Evolutionary conservation across 176 grass and related monocot species (phyloP).

Genomic region (Oryza punctata): DNA sequence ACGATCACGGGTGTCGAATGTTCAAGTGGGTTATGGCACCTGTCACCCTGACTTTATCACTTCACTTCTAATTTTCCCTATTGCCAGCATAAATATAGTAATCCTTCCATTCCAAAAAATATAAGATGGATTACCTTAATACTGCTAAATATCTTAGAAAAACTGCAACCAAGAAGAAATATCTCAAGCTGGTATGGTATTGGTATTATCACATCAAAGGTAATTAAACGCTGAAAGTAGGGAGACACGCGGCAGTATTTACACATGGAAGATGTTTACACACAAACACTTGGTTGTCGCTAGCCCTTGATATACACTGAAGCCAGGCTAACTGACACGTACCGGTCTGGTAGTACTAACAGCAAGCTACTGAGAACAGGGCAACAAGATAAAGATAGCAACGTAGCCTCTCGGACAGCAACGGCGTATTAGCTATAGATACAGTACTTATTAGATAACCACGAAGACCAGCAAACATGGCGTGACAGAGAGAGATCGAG

Average conservation of each 20-base stretch:
- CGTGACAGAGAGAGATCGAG: not conserved
- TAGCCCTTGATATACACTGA: not conserved
- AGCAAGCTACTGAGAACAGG: not conserved
- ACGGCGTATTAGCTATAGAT: not conserved
- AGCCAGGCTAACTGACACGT: not conserved
- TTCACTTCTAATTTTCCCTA: not conserved
- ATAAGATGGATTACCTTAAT: too few relatives aligned
- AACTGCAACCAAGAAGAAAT: not conserved
- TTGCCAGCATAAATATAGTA: too few relatives aligned
- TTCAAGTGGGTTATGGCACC: not conserved
- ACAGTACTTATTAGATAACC: constrained; percentile 23
- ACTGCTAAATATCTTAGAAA: not conserved
- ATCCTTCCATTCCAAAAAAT: too few relatives aligned
- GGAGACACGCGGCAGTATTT: not conserved
- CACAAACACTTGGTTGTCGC: not conserved
- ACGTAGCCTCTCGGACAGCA: constrained; percentile 2
- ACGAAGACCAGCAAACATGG: constrained; percentile 40
- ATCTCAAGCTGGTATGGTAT: not conserved
- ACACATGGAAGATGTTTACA: not conserved
- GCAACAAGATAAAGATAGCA: not conserved
- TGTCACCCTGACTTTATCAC: not conserved
- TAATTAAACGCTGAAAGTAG: constrained; percentile 1
- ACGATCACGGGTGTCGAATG: not conserved
- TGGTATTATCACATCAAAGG: not conserved
- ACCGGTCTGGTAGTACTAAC: not conserved